Conservation (phyloP, 2,329 filamentous ascomycete genomes). For the Tolypocladium amazonense region DNA sequence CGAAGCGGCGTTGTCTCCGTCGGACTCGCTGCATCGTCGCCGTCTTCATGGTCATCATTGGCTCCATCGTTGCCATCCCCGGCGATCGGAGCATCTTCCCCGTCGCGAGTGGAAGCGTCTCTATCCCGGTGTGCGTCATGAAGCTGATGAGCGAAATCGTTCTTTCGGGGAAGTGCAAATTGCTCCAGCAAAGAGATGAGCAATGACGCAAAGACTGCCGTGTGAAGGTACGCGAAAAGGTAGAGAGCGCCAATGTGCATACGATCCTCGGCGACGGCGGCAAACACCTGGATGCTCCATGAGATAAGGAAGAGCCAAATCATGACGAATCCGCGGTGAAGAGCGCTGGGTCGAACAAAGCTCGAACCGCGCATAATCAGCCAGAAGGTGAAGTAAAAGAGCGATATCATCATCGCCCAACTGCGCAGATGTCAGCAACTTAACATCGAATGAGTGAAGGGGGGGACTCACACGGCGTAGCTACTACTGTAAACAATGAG, state of each 20-base stretch:
- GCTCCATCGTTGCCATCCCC: constrained; percentile 1
- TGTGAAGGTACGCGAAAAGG: constrained; percentile 69
- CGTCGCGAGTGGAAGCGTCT: constrained; percentile 24
- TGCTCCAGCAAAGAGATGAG: constrained; percentile 71
- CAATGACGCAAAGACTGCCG: constrained; percentile 62
- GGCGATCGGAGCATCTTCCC: constrained; percentile 10
- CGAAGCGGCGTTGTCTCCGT: constrained; percentile 47
- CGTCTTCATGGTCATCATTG: constrained; percentile 5
- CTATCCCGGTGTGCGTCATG: constrained; percentile 36
- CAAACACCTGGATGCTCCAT: constrained; percentile 62
- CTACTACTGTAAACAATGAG: constrained; percentile 83
- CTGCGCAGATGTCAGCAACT: constrained; percentile 18
- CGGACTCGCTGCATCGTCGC: constrained; percentile 19
- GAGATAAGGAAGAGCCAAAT: constrained; percentile 74
- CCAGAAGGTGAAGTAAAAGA: constrained; percentile 77
- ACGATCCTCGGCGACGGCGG: constrained; percentile 68
- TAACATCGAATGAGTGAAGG: neutral
- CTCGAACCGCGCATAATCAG: constrained; percentile 69
- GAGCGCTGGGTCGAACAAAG: constrained; percentile 71
- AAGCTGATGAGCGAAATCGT: constrained; percentile 52
- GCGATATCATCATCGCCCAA: constrained; percentile 76
- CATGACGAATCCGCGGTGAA: constrained; percentile 70
- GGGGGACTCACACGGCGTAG: constrained; percentile 54
- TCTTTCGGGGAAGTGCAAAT: constrained; percentile 63
- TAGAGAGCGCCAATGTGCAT: constrained; percentile 68